phyloP scores from a whole-genome alignment of 116 monocot genomes.

The Thalassia testudinum region DNA sequence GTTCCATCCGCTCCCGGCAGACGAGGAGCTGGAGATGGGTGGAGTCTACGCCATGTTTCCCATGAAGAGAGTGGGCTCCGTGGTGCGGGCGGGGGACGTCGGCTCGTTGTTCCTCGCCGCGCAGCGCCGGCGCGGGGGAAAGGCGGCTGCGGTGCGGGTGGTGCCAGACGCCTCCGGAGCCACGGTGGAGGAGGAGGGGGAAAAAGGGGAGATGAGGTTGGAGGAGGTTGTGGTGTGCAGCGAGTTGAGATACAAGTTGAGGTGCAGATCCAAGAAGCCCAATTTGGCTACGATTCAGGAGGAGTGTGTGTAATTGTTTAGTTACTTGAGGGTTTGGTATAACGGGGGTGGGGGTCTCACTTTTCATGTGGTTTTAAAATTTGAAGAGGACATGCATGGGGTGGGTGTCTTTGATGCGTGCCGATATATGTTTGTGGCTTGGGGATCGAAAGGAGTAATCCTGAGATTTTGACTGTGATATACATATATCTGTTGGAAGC shows the following conservation, averaged over 20 bases:
- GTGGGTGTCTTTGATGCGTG: no score
- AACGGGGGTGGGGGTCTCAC: no score
- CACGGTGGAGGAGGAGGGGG: not conserved
- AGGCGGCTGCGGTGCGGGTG: constrained; percentile 11
- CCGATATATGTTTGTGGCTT: no score
- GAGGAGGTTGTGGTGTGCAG: not conserved
- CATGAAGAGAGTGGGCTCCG: constrained; percentile 31
- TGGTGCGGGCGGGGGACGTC: constrained; percentile 22
- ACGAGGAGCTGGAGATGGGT: constrained; percentile 27
- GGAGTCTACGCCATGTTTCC: constrained; percentile 35
- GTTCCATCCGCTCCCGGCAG: constrained; percentile 19
- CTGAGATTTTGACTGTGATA: no score
- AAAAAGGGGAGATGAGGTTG: constrained; percentile 3
- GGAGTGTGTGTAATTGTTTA: constrained; percentile 13
- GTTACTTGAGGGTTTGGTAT: no score
- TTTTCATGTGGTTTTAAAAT: no score
- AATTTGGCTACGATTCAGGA: constrained; percentile 35
- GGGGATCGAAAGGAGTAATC: no score
- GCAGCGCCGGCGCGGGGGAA: constrained; percentile 4
- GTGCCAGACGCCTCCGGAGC: constrained; percentile 7
- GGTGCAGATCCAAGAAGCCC: constrained; percentile 28
- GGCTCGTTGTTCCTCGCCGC: constrained; percentile 16
- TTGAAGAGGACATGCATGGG: no score
- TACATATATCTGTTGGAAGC: no score
- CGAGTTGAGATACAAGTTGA: constrained; percentile 21